A percentile compares a stretch with the other conserved stretches of the same genome.
phyloP scores from a whole-genome alignment of 169 alveolate species.

The Babesia bigemina region DNA sequence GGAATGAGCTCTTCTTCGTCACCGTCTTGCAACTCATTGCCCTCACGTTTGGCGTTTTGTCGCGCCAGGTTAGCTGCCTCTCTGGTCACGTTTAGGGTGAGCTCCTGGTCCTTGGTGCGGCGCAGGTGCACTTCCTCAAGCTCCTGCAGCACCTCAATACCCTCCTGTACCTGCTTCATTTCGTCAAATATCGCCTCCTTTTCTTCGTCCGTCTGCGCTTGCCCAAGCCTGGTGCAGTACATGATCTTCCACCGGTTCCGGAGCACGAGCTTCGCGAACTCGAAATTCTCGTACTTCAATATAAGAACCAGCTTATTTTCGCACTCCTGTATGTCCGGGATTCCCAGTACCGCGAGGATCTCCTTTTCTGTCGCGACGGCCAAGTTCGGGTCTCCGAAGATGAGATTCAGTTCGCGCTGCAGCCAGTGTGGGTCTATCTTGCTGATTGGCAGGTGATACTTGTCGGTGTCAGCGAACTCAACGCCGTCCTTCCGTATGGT shows the following conservation, averaged over 20 bases:
- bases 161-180: constrained; percentile 84
- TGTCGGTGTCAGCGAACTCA: constrained; percentile 71
- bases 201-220: constrained; percentile 92
- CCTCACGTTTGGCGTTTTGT: constrained; percentile 7
- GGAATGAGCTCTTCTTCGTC: constrained; percentile 27
- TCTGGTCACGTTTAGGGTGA: constrained; percentile 76
- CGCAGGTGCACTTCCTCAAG: constrained; percentile 75
- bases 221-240: constrained; percentile 91
- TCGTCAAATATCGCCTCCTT: constrained; percentile 78
- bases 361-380: constrained; percentile 90
- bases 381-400: constrained; percentile 80
- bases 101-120: constrained; percentile 78
- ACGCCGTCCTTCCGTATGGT: constrained; percentile 58
- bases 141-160: constrained; percentile 86
- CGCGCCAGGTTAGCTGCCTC: constrained; percentile 82
- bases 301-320: constrained; percentile 89
- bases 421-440: constrained; percentile 95
- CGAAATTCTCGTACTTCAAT: constrained; percentile 91
- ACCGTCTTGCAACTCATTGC: constrained; percentile 7
- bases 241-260: constrained; percentile 88
- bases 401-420: constrained; percentile 88
- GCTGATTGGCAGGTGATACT: constrained; percentile 77
- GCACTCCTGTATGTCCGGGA: constrained; percentile 91
- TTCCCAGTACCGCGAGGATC: constrained; percentile 75
- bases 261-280: constrained; percentile 86